These are phyloP conservation scores for Jaltomata sinuosa DNA, from an alignment of 257 asterid species.

Conservation along the genomic window DNA sequence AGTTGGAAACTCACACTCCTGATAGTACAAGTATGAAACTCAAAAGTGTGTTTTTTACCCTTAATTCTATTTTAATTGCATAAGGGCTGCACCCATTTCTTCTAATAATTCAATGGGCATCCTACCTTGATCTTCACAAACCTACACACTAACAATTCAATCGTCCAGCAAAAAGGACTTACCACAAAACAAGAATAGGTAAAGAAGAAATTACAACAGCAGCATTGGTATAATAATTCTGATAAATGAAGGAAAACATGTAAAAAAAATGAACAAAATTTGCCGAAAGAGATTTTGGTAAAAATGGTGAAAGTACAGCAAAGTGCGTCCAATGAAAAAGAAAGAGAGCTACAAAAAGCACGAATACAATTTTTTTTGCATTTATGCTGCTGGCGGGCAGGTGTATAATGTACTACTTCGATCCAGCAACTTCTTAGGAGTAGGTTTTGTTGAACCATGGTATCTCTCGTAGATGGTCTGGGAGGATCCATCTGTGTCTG, in stretches of 20 bases:
- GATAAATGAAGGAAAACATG: not conserved
- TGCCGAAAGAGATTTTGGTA: not conserved
- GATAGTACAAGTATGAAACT: too few species aligned
- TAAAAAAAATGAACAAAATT: not conserved
- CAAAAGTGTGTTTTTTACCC: too few species aligned
- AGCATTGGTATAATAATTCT: not conserved
- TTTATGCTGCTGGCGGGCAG: too few species aligned
- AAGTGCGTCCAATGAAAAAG: not conserved
- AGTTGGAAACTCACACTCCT: too few species aligned
- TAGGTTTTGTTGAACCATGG: too few species aligned
- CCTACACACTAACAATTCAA: not conserved
- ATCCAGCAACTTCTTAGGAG: too few species aligned
- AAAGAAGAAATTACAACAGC: not conserved
- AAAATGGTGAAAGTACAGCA: not conserved
- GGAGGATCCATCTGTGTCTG: too few species aligned
- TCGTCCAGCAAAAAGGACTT: not conserved
- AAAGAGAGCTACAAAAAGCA: not conserved
- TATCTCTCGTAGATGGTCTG: too few species aligned
- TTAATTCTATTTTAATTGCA: not conserved
- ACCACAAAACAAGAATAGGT: not conserved
- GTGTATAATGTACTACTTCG: too few species aligned
- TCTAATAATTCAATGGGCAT: not conserved
- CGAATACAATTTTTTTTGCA: not conserved
- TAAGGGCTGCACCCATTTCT: not conserved
- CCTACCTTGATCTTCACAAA: not conserved